Base-by-base conservation (phyloP, 768 basidiomycete species). In the Lactarius quietus region DNA sequence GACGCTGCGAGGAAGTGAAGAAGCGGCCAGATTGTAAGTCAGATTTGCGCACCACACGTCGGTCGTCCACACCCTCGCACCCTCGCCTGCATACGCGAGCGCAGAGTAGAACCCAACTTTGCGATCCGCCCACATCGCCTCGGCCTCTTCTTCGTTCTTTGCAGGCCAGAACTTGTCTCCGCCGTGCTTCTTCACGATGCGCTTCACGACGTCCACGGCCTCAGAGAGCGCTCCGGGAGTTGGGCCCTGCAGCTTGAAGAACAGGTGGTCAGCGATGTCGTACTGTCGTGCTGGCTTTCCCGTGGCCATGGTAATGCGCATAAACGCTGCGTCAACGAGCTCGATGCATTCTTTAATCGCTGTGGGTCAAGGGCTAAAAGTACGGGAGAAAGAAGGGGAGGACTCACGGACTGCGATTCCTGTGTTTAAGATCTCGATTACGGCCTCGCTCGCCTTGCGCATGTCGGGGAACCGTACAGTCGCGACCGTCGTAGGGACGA, bases 211-310 rank as follows among this genome's bases (percentile, higher is more conserved):
- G 7, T 78, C 76, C 0, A 87, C 84, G 0, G 86, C 85, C 68
- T 89, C 88, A 2, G 78, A 73, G n/a, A 92, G 76, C 3, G 86
- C 81, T 2, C 80, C 76, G 1, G 78, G 76, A 1, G 86, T 83
- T 10, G 86, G 82, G 14, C 90, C 90, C 70, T 93, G 90, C 74
- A 96, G 86, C 74, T 94, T 93, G 82, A 96, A 90, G 78, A 93
- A 92, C 14, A 96, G 80, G 26, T 83, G 85, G 72, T 93, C 90
- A 31, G 67, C 60, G 36, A 73, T 70, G 63, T 63, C 70, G 36
- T 70, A 66, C 39, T 53, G 28, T 15, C 62, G 68, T 18, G 39
- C 57, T 7, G 70, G 86, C 67, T 77, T 80, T 69, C 84, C 84
- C 62, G 77, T 82, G 52, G 78, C 76, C 74, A 89, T 87, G 43